Conservation (phyloP, 1,284 basidiomycete genomes). For the Tilletia horrida region DNA sequence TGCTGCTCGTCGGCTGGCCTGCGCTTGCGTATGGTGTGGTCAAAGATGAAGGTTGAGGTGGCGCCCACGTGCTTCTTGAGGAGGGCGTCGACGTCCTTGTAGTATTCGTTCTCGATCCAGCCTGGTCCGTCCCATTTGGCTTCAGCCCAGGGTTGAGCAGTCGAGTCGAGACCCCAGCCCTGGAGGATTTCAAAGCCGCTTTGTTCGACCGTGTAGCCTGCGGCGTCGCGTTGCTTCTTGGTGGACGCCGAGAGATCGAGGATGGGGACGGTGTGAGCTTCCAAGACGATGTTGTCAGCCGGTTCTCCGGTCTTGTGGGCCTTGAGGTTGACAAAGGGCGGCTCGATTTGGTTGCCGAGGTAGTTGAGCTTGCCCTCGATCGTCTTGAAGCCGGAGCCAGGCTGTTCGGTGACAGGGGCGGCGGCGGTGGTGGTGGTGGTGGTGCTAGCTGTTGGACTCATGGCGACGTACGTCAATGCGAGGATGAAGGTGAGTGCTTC, state of each 20-base stretch:
- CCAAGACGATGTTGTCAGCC: constrained; percentile 31
- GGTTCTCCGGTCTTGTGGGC: constrained; percentile 23
- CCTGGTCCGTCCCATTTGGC: constrained; percentile 33
- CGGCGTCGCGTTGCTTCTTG: constrained; percentile 21
- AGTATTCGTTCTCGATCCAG: constrained; percentile 38
- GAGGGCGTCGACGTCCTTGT: constrained; percentile 35
- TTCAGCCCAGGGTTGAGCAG: constrained; percentile 29
- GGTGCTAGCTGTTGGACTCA: not conserved
- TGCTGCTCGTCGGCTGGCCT: constrained; percentile 28
- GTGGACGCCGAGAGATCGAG: constrained; percentile 33
- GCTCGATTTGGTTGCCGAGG: constrained; percentile 32
- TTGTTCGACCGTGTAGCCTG: constrained; percentile 32
- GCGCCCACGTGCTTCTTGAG: constrained; percentile 40
- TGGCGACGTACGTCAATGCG: not conserved
- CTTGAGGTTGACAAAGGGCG: constrained; percentile 32
- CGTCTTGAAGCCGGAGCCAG: constrained; percentile 10
- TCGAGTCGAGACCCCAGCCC: constrained; percentile 30
- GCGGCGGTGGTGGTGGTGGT: not conserved
- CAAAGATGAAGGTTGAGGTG: constrained; percentile 40
- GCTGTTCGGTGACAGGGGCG: not conserved
- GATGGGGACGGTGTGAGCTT: constrained; percentile 29
- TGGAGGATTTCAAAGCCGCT: constrained; percentile 42
- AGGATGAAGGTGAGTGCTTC: not conserved
- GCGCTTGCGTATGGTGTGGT: constrained; percentile 43
- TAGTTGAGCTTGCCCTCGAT: constrained; percentile 39